Evolutionary conservation across 1,284 basidiomycete species (phyloP).

Genomic region (Cystobasidium pallidum): DNA sequence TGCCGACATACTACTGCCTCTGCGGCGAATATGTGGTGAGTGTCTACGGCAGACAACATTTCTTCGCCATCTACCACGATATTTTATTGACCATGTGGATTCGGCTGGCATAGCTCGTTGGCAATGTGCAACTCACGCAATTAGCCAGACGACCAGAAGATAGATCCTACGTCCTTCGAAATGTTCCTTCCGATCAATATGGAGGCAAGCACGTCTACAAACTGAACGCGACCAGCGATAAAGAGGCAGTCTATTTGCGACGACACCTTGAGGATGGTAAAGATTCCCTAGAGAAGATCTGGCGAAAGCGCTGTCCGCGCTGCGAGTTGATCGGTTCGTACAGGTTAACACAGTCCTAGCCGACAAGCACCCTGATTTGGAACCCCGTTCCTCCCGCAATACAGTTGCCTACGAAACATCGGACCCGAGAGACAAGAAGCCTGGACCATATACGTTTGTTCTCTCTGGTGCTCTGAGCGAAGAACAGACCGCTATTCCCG

Average conservation of each 20-base stretch:
- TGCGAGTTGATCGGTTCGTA: slow-evolving; percentile 38
- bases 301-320: slow-evolving; percentile 38
- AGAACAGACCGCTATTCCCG: slow-evolving; percentile 34
- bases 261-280: slow-evolving; percentile 12
- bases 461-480: slow-evolving; percentile 34
- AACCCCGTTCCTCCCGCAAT: background rate
- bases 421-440: slow-evolving; percentile 40
- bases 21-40: slow-evolving; percentile 41
- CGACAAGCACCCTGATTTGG: background rate
- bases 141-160: slow-evolving; percentile 35
- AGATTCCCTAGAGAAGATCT: slow-evolving; percentile 26
- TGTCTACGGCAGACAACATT: background rate
- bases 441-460: slow-evolving; percentile 34
- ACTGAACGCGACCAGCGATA: slow-evolving; percentile 35
- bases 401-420: slow-evolving; percentile 37
- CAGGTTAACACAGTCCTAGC: background rate
- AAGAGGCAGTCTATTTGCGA: slow-evolving; percentile 29
- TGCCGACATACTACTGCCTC: slow-evolving; percentile 43
- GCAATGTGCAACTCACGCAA: slow-evolving; percentile 35
- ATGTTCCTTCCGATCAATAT: slow-evolving; percentile 27
- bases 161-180: slow-evolving; percentile 33
- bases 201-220: slow-evolving; percentile 44
- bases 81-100: background rate
- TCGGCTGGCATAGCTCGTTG: slow-evolving; percentile 25
- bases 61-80: background rate